These are phyloP conservation scores for Torulaspora delbrueckii DNA, from an alignment of 805 yeast species.

Conservation along the genomic window DNA sequence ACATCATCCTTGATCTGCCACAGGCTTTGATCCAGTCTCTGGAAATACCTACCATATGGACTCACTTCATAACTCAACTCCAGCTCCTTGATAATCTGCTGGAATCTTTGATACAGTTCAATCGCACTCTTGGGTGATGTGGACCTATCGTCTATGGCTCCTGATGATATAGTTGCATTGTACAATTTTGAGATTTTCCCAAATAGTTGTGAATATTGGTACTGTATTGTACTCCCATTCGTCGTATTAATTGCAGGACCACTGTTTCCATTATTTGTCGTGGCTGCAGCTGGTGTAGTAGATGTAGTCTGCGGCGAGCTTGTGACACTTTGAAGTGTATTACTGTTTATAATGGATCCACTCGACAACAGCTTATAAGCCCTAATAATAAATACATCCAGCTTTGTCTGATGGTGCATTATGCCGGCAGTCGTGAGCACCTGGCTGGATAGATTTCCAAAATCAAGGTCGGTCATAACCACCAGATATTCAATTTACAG, in stretches of 20 bases:
- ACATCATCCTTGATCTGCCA: constrained; percentile 31
- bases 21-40: constrained; percentile 23
- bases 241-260: constrained; percentile 2
- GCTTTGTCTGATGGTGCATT: constrained; percentile 24
- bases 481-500: background rate
- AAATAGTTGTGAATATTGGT: constrained; percentile 22
- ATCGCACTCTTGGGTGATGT: constrained; percentile 34
- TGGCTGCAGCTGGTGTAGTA: constrained; percentile 21
- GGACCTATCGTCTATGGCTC: constrained; percentile 28
- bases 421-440: constrained; percentile 14
- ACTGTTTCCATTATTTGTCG: constrained; percentile 4
- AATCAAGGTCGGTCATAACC: constrained; percentile 21
- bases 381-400: constrained; percentile 25
- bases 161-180: constrained; percentile 25
- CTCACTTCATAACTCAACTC: constrained; percentile 29
- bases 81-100: constrained; percentile 34
- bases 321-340: constrained; percentile 16
- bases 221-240: constrained; percentile 6
- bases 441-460: constrained; percentile 15
- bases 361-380: constrained; percentile 21
- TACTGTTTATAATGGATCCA: constrained; percentile 19
- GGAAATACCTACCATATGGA: constrained; percentile 32
- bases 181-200: constrained; percentile 29
- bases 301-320: constrained; percentile 27
- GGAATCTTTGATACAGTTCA: constrained; percentile 34